These are phyloP conservation scores for Lentinula sp. DNA, from an alignment of 768 basidiomycete genomes.

Conservation along the genomic window DNA sequence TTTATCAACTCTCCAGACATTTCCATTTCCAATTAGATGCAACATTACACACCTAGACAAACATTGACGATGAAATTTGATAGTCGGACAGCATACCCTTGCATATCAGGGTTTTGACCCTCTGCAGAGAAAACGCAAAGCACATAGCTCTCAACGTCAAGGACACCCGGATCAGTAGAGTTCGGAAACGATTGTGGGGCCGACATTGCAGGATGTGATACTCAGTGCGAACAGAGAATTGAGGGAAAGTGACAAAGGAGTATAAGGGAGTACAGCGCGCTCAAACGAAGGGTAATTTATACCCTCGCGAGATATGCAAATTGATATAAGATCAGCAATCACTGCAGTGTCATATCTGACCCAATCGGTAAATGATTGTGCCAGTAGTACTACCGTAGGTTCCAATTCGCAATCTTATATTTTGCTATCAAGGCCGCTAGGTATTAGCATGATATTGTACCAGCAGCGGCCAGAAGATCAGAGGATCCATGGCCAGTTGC, in stretches of 20 bases:
- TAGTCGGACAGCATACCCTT: conserved; percentile 7
- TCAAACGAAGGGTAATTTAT: neutral
- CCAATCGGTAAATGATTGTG: too few species aligned
- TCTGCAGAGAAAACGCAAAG: neutral
- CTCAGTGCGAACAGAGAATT: neutral
- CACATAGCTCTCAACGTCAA: neutral
- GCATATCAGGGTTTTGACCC: conserved; percentile 10
- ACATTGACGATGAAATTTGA: conserved; percentile 8
- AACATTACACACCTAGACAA: conserved; percentile 1
- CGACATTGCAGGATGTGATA: neutral
- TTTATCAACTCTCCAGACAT: neutral
- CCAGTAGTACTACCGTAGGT: too few species aligned
- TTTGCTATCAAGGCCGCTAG: too few species aligned
- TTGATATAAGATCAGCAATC: neutral
- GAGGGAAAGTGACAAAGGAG: neutral
- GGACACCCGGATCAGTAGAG: neutral
- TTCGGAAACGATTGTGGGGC: neutral
- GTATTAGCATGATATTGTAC: too few species aligned
- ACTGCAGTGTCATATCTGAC: too few species aligned
- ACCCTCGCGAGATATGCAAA: neutral
- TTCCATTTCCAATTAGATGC: neutral
- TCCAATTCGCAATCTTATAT: too few species aligned
- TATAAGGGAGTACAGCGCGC: neutral
- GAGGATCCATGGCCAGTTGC: too few species aligned
- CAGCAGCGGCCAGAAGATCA: too few species aligned